Base-by-base conservation (phyloP, 768 basidiomycete genomes). In the Suillus subaureus region DNA sequence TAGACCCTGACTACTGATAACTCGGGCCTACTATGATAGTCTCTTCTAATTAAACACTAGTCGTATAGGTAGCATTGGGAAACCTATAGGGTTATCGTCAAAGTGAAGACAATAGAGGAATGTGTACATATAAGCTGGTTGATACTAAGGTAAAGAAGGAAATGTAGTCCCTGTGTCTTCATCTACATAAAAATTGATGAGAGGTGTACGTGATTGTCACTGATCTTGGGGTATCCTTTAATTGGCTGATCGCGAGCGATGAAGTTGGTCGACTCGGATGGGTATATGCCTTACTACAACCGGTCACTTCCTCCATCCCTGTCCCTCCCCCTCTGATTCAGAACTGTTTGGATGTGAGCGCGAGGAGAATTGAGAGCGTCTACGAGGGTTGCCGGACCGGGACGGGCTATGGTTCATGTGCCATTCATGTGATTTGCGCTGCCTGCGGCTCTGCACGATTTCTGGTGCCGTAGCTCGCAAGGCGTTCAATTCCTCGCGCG, bases 361-460 rank as follows among this genome's bases (percentile, higher is more conserved):
- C 26, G 57, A 58, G 16, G 37, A 3, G 23, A 58, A 58, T 26
- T 40, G 57, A 18, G 57, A 28, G 16, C 57, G 23, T 28, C 16
- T 40, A 37, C 4, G 35, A 2, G 72, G 67, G 15, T 16, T 51
- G 7, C 49, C 8, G 31, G 13, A n/a, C 49, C 40, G 37, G 21
- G 69, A 11, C 12, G 62, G 42, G 52, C 58, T 37, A 3, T 65
- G 66, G 11, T 66, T 70, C 15, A 61, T 62, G 21, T 63, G 67
- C 75, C 75, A 77, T 8, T 61, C 70, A 26, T 21, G 18, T 31
- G 75, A 66, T 45, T 75, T 78, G 66, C 73, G 75, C 56, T 68
- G 75, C 58, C 58, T 75, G 15, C 70, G 70, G 42, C 68, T 71
- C 66, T 64, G 69, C 42, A 78, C 56, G 40, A 77, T 61, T 66